These are phyloP conservation scores for Rhodotorula kratochvilovae DNA, from an alignment of 768 basidiomycete species.

Conservation along the genomic window DNA sequence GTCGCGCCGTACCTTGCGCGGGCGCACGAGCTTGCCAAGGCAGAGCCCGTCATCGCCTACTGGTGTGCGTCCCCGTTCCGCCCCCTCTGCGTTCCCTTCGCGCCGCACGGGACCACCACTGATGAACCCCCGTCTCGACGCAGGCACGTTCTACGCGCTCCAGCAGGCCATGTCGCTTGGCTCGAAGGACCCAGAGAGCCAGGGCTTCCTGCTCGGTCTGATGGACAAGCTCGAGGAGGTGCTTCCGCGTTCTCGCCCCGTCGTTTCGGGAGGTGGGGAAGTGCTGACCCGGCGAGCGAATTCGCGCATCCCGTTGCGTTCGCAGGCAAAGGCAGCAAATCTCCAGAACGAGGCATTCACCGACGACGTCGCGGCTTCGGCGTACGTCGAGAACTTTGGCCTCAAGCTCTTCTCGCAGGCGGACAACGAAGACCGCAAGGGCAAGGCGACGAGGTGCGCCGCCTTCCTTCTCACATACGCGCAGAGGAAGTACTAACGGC, in stretches of 20 bases:
- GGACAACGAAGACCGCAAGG: constrained; percentile 83
- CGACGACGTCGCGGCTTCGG: constrained; percentile 72
- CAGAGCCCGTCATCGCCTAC: constrained; percentile 84
- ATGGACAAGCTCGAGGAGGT: constrained; percentile 69
- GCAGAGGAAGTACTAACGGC: too few relatives aligned
- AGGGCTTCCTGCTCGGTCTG: constrained; percentile 66
- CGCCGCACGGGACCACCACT: background rate
- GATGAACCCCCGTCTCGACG: background rate
- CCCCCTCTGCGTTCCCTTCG: background rate
- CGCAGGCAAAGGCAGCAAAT: constrained; percentile 67
- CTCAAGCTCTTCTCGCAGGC: constrained; percentile 79
- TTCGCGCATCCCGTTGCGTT: background rate
- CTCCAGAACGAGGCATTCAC: constrained; percentile 73
- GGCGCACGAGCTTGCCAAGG: constrained; percentile 73
- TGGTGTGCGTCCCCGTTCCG: constrained; percentile 69
- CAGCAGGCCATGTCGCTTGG: constrained; percentile 68
- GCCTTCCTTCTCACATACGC: too few relatives aligned
- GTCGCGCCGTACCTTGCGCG: constrained; percentile 79
- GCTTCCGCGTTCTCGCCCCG: constrained; percentile 22
- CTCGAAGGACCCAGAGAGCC: constrained; percentile 66
- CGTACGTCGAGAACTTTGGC: constrained; percentile 93
- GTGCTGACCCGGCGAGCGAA: background rate
- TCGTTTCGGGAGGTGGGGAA: background rate
- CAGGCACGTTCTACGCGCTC: constrained; percentile 87
- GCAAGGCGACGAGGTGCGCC: constrained; percentile 65